phyloP scores from a whole-genome alignment of 139 green algal species.

The Gonium pectorale region DNA sequence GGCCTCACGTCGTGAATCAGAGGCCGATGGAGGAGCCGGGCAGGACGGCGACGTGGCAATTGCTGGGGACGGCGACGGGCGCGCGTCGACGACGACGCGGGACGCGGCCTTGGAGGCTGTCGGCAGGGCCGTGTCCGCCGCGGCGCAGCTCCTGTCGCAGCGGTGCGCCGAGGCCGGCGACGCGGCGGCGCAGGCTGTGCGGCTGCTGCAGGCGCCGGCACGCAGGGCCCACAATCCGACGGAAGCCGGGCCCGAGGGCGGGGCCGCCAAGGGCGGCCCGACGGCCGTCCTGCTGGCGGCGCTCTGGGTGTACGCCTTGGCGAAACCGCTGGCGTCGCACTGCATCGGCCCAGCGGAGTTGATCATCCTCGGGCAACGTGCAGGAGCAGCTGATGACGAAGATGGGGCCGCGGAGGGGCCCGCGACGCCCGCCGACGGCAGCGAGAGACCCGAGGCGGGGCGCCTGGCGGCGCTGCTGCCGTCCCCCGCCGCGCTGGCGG shows the following conservation, averaged over 20 bases:
- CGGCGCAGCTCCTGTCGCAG: not conserved
- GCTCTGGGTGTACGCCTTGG: constrained; percentile 13
- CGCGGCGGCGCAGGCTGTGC: not conserved
- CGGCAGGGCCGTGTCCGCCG: not conserved
- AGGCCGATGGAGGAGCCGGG: too few relatives aligned
- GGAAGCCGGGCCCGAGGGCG: not conserved
- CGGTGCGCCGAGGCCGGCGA: not conserved
- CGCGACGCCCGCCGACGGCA: not conserved
- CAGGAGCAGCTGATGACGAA: not conserved
- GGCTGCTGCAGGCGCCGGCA: not conserved
- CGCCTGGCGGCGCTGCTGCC: not conserved
- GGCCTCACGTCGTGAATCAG: too few relatives aligned
- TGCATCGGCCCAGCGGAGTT: constrained; percentile 10
- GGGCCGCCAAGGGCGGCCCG: not conserved
- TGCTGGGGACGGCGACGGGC: too few relatives aligned
- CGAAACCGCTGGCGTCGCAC: not conserved
- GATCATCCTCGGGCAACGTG: not conserved
- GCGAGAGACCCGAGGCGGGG: too few relatives aligned
- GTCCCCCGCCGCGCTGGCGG: not conserved
- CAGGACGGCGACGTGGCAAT: too few relatives aligned
- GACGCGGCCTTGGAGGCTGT: not conserved
- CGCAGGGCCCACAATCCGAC: not conserved
- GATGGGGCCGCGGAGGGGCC: not conserved
- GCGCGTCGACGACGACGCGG: too few relatives aligned
- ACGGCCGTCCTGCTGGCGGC: not conserved